Conservation (phyloP, 805 yeast species). For the Lipomyces sp. region DNA sequence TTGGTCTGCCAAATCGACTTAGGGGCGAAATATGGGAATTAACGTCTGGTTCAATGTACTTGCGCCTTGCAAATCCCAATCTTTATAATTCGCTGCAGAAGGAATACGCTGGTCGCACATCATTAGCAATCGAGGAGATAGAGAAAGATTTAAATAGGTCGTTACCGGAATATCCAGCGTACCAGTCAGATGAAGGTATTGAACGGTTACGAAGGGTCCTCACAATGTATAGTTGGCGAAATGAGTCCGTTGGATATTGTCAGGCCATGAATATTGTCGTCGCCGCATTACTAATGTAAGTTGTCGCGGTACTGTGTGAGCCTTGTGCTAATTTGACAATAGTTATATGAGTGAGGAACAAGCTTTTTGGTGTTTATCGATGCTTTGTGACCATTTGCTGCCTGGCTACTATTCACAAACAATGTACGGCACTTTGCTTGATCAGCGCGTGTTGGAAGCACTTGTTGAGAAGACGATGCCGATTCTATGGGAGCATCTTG, state of each 20-base stretch:
- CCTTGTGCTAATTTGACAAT: conserved; percentile 51
- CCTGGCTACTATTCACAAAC: conserved; percentile 97
- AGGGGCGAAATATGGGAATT: conserved; percentile 98
- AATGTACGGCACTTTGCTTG: conserved; percentile 95
- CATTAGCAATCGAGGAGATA: conserved; percentile 92
- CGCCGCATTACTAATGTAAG: conserved; percentile 55
- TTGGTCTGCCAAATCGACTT: conserved; percentile 90
- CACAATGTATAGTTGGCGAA: conserved; percentile 94
- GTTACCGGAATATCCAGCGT: conserved; percentile 93
- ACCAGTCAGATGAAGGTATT: conserved; percentile 85
- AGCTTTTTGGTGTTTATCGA: conserved; percentile 89
- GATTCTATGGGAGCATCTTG: conserved; percentile 79
- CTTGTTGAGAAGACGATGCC: conserved; percentile 91
- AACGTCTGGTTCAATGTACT: conserved; percentile 81
- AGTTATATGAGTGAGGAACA: conserved; percentile 86
- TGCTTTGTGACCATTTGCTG: conserved; percentile 78
- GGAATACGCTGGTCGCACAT: conserved; percentile 64
- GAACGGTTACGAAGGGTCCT: conserved; percentile 81
- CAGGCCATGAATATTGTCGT: conserved; percentile 93
- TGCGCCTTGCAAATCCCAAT: conserved; percentile 64
- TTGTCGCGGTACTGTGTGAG: neutral
- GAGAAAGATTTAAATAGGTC: conserved; percentile 95
- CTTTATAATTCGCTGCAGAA: conserved; percentile 64
- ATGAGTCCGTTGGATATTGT: conserved; percentile 96
- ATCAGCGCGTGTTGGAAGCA: conserved; percentile 90